Evolutionary conservation across 495 filamentous ascomycete species (phyloP), one percentile per base, ranked within the genome.

Genomic region (Mycothermus thermophilus): DNA sequence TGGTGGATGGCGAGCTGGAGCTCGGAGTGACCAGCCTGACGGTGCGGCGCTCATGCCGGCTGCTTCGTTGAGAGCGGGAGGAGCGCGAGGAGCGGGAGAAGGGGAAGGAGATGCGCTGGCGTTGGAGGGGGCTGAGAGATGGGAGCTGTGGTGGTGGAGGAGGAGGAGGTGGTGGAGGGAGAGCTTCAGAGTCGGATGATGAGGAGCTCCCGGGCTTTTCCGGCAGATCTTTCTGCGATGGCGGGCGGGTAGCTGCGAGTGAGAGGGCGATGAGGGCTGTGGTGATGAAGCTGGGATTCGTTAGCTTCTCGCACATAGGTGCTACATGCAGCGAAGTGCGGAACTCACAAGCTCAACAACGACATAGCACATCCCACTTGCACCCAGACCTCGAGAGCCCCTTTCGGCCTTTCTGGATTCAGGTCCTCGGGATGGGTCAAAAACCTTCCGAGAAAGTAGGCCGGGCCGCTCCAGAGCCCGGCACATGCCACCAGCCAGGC

Each of bases 351-450:
- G 15, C 44, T 45, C 28, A 46, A 15, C 10, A 14, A 41, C 5
- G 47, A 26, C 23, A 40, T 41, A 12, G 38, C 41, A 15, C 30
- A 41, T 13, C 50, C 50, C 12, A 45, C 44, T 23, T 50, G 43
- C 17, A 35, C 35, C 47, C 47, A 54, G n/a, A n/a, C 10, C 35
- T 44, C n/a, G 32, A n/a, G n/a, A n/a, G n/a, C n/a, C n/a, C n/a
- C n/a, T n/a, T n/a, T n/a, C n/a, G n/a, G n/a, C n/a, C n/a, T n/a
- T n/a, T n/a, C n/a, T n/a, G n/a, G n/a, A n/a, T n/a, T n/a, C n/a
- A n/a, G n/a, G n/a, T n/a, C n/a, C n/a, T n/a, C n/a, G n/a, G n/a
- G n/a, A n/a, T n/a, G n/a, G n/a, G n/a, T n/a, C n/a, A n/a, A n/a
- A n/a, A n/a, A n/a, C n/a, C n/a, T n/a, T n/a, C n/a, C n/a, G n/a